phyloP scores from a whole-genome alignment of 108 stramenopile genomes.

The Nitzschia sp. region DNA sequence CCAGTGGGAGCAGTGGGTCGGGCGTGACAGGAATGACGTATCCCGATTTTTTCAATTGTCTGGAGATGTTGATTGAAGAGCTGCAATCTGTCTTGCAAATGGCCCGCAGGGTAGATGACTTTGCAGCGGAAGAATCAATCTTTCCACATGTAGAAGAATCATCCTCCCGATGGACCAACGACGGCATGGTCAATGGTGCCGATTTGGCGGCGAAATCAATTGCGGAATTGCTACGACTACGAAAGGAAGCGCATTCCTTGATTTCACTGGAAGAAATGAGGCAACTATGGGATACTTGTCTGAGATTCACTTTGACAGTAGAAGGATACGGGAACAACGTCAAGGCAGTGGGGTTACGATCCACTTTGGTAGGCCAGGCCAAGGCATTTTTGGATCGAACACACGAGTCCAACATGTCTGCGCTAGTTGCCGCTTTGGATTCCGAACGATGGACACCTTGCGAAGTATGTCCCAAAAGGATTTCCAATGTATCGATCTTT shows the following conservation, averaged over 20 bases:
- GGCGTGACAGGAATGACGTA: constrained; percentile 80
- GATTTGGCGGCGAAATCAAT: constrained; percentile 83
- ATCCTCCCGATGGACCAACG: constrained; percentile 41
- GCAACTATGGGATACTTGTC: constrained; percentile 82
- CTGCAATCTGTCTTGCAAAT: constrained; percentile 61
- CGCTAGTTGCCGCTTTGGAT: constrained; percentile 86
- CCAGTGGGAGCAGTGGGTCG: constrained; percentile 23
- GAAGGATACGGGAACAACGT: constrained; percentile 68
- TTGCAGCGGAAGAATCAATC: constrained; percentile 27
- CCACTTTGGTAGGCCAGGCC: constrained; percentile 87
- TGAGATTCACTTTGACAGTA: constrained; percentile 66
- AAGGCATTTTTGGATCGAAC: constrained; percentile 90
- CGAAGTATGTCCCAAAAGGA: constrained; percentile 55
- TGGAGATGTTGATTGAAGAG: constrained; percentile 88
- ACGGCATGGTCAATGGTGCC: constrained; percentile 65
- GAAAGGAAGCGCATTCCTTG: constrained; percentile 84
- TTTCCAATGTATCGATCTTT: not conserved
- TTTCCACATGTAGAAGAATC: constrained; percentile 30
- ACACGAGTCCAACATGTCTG: constrained; percentile 91
- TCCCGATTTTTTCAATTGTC: constrained; percentile 78
- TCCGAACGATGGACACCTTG: constrained; percentile 93
- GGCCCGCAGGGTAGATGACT: constrained; percentile 59
- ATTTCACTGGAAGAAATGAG: constrained; percentile 83
- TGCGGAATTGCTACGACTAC: constrained; percentile 77
- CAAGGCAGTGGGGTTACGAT: constrained; percentile 86